These are phyloP conservation scores for Blumeria hordei DNA, from an alignment of 2,329 filamentous ascomycete genomes.

Conservation along the genomic window DNA sequence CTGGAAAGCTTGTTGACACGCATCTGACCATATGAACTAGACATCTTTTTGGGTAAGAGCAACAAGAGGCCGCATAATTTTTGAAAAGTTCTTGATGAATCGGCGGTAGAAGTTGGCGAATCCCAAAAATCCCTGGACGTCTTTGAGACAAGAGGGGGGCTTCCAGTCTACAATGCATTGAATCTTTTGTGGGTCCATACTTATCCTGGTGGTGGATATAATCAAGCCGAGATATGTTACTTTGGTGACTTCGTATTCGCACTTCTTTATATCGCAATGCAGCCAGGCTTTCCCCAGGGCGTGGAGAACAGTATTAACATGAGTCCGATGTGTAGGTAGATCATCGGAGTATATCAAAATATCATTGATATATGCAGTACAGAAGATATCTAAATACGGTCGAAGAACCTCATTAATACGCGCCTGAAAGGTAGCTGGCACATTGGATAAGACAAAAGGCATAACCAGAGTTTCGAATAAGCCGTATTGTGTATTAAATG, in stretches of 20 bases:
- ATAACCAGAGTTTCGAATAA: neutral
- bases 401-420: neutral
- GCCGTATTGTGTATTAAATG: neutral
- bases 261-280: neutral
- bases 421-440: neutral
- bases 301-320: neutral
- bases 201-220: neutral
- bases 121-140: neutral
- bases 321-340: neutral
- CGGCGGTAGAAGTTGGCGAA: neutral
- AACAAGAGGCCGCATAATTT: neutral
- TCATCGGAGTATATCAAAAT: neutral
- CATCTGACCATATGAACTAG: neutral
- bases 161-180: neutral
- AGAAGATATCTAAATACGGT: neutral
- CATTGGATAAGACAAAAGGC: neutral
- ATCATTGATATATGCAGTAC: neutral
- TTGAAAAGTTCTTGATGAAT: neutral
- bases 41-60: neutral
- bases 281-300: neutral
- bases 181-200: neutral
- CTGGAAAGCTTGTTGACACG: neutral
- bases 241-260: neutral
- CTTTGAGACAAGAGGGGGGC: neutral
- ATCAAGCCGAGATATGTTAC: neutral